phyloP scores from a whole-genome alignment of 2,329 filamentous ascomycete species.

The Macrophomina tecta region DNA sequence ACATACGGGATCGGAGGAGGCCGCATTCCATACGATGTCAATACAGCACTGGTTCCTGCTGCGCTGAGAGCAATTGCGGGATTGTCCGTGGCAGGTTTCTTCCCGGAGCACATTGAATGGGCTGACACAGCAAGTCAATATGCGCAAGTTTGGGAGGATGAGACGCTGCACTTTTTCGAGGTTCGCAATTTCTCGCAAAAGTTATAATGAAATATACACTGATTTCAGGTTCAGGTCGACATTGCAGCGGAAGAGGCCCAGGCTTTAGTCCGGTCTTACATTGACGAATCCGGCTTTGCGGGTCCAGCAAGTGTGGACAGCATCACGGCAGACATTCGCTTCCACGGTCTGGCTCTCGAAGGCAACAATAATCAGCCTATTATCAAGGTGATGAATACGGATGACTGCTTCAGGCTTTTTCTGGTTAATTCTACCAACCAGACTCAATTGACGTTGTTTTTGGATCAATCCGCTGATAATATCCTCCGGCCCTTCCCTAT shows the following conservation, averaged over 20 bases:
- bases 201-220: no score
- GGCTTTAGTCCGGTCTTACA: slow-evolving; percentile 57
- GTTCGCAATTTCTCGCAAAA: slow-evolving; percentile 32
- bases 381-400: slow-evolving; percentile 67
- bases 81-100: slow-evolving; percentile 59
- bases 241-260: slow-evolving; percentile 49
- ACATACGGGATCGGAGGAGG: slow-evolving; percentile 66
- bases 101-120: slow-evolving; percentile 58
- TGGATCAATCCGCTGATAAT: slow-evolving; percentile 64
- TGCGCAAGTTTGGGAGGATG: slow-evolving; percentile 67
- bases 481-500: slow-evolving; percentile 65
- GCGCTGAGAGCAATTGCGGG: slow-evolving; percentile 64
- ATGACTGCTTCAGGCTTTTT: slow-evolving; percentile 69
- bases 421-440: slow-evolving; percentile 66
- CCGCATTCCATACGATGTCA: slow-evolving; percentile 69
- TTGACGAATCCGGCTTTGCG: slow-evolving; percentile 49
- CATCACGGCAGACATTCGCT: slow-evolving; percentile 55
- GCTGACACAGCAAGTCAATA: slow-evolving; percentile 52
- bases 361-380: slow-evolving; percentile 56
- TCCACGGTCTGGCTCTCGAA: slow-evolving; percentile 64
- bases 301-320: slow-evolving; percentile 52
- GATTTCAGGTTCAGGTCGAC: background rate
- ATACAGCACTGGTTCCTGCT: slow-evolving; percentile 67
- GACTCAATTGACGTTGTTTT: slow-evolving; percentile 60
- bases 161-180: slow-evolving; percentile 64